phyloP scores from a whole-genome alignment of 2,329 filamentous ascomycete species.

The Diaporthe ampelina region DNA sequence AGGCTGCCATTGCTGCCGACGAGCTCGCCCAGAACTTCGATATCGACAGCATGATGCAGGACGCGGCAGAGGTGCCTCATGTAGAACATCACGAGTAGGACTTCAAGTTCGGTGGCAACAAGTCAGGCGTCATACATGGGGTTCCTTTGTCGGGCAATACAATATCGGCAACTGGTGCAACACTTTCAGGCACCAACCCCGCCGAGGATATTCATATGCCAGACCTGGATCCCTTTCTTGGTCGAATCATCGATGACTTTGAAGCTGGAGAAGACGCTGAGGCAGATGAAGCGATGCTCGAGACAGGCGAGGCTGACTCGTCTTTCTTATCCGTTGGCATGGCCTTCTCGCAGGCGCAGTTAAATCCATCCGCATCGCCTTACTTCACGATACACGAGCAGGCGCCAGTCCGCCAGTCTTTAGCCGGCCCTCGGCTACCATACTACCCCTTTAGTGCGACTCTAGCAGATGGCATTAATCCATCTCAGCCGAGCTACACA shows the following conservation, averaged over 20 bases:
- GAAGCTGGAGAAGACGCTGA: too few relatives aligned
- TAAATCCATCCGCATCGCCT: neutral
- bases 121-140: too few relatives aligned
- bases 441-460: neutral
- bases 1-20: constrained; percentile 1
- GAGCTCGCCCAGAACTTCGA: constrained; percentile 19
- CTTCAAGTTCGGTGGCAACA: neutral
- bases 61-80: constrained; percentile 31
- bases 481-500: neutral
- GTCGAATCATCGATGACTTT: too few relatives aligned
- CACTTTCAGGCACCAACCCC: neutral
- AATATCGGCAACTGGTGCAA: too few relatives aligned
- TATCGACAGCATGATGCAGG: constrained; percentile 34
- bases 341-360: neutral
- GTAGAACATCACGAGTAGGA: constrained; percentile 37
- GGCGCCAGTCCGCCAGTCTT: neutral
- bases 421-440: neutral
- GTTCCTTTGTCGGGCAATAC: too few relatives aligned
- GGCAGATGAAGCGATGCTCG: neutral
- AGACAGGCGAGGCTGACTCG: constrained; percentile 6
- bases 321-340: neutral
- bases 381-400: neutral
- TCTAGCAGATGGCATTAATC: too few relatives aligned
- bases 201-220: neutral
- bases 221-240: too few relatives aligned